Base-by-base conservation (phyloP, 2,329 filamentous ascomycete genomes). In the Aspergillus latus region DNA sequence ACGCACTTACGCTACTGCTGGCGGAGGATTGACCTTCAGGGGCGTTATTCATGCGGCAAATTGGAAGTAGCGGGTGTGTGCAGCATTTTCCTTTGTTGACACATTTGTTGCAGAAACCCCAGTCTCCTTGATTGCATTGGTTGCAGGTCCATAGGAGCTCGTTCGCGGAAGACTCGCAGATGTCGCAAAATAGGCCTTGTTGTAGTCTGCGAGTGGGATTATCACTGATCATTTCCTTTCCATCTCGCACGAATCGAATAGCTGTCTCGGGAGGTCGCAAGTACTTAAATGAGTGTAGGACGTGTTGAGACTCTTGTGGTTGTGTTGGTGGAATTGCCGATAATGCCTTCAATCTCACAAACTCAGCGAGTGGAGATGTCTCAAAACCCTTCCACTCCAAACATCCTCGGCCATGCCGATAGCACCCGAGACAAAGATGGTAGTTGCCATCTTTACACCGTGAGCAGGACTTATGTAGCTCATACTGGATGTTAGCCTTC, bases 61-160 rank as follows among this genome's bases (percentile, higher is more conserved):
- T 78, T 0, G 92, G 90, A 0, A 96, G 78, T 0, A 97, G 79
- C 5, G 88, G 81, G 68, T 97, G 93, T 0, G 87, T 89, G 73
- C 93, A 97, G 58, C 86, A 88, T 58, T 82, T 82, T 13, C 90
- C 92, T 70, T 88, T 86, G 57, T 93, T 92, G 30, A 96, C 90
- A 63, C 93, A 97, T 58, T 82, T 77, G 65, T 92, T 91, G 74
- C 93, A 97, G 70, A 90, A 97, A 0, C 93, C 93, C 92, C 92
- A 97, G 68, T 95, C 92, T 4, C 91, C 93, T 60, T 94, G 86
- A 65, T 96, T 96, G 75, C 93, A 97, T 28, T 82, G 72, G 57
- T 88, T 85, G 71, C 93, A 97, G 60, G 89, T 87, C 93, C 92
- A 97, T 73, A 90, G 96, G 73, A 90, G 94, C 50, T 88, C 83